Base-by-base conservation (phyloP, 768 basidiomycete species). In the Calvatia gigantea region DNA sequence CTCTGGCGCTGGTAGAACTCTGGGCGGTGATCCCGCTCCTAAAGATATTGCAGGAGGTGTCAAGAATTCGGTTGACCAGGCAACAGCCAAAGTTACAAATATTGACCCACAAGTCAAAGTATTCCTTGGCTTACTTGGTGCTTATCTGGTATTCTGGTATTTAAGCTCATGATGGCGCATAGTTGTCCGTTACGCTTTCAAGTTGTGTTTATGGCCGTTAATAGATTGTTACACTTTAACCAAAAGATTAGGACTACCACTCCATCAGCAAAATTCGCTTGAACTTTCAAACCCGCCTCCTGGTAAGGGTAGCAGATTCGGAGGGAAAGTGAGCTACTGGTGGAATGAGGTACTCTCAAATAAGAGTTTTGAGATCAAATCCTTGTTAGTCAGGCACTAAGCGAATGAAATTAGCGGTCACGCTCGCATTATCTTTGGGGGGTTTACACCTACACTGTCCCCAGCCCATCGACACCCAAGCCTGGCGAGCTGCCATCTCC, bases 31-130 rank as follows among this genome's bases (percentile, higher is more conserved):
- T 14, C 61, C 76, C 25, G 68, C 73, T 15, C 62, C 71, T 6
- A 61, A 71, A 17, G 70, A 76, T 47, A 59, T 70, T 27, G 64
- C 67, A 8, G 68, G 61, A 21, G 70, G 75, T 47, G 64, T 70
- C 32, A 62, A 69, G 37, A 64, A 72, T 46, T 60, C 71, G 25
- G 56, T 70, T 19, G 69, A 70, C 38, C 70, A 69, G 4, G 69
- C 71, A 1, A 61, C 67, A 3, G 75, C 67, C 6, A 67, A 61
- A 8, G 70, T 83, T 53, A 68, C 70, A 12, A 79, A 80, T 51
- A 68, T 91, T 54, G 82, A 86, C 61, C 83, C 89, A 4, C 87
- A 91, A 63, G 66, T 84, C 51, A 86, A 85, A 66, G 70, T 89
- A 27, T 68, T 92, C 27, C 60, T 89, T 3, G 83, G 73, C 19